phyloP scores from a whole-genome alignment of 345 rosid genomes.

The Gynandropsis gynandra region DNA sequence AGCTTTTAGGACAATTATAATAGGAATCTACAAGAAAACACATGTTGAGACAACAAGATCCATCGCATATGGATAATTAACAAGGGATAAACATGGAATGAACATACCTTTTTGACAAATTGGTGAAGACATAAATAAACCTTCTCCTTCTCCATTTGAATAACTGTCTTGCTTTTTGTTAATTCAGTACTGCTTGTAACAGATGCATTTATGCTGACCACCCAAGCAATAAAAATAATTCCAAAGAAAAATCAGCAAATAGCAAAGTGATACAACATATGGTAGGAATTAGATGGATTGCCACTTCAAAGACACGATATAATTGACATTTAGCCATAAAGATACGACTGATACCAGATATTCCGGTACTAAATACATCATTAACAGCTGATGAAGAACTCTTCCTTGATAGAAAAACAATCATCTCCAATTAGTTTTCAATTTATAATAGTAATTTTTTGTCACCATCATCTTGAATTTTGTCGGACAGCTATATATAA shows the following conservation, averaged over 20 bases:
- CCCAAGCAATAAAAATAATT: slow-evolving; percentile 7
- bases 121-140: slow-evolving; percentile 74
- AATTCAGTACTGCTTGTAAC: slow-evolving; percentile 89
- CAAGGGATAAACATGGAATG: slow-evolving; percentile 7
- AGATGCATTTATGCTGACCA: slow-evolving; percentile 75
- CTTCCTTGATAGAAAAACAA: no score
- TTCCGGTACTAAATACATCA: no score
- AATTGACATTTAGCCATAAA: slow-evolving; percentile 2
- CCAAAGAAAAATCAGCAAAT: slow-evolving; percentile 14
- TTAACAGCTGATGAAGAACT: no score
- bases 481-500: no score
- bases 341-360: background rate
- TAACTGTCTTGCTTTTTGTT: slow-evolving; percentile 80
- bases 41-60: slow-evolving; percentile 17
- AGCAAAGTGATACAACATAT: background rate
- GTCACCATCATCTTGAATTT: no score
- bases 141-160: slow-evolving; percentile 84
- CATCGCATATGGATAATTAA: slow-evolving; percentile 9
- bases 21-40: slow-evolving; percentile 50
- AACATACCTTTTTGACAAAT: slow-evolving; percentile 51
- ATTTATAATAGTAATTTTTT: no score
- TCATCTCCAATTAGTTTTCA: no score
- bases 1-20: slow-evolving; percentile 81
- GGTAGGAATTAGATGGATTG: slow-evolving; percentile 3
- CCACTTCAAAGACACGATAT: slow-evolving; percentile 3